These are phyloP conservation scores for Claviceps sp. DNA, from an alignment of 2,329 filamentous ascomycete species.

Conservation along the genomic window DNA sequence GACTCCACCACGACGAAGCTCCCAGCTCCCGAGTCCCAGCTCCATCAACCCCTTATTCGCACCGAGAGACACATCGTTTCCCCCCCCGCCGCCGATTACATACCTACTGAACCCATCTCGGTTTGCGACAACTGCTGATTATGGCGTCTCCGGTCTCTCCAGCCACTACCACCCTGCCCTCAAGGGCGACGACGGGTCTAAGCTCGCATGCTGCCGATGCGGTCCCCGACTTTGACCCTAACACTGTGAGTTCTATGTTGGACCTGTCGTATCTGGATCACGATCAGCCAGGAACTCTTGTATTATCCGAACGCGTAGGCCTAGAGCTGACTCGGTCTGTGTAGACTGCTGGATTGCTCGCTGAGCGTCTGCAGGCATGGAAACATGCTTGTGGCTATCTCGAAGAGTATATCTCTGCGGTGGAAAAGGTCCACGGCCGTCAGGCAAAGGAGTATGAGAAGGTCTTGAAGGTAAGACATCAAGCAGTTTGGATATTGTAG, in stretches of 20 bases:
- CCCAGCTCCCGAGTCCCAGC: too few relatives aligned
- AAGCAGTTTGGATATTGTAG: too few relatives aligned
- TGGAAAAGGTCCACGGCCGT: slow-evolving; percentile 73
- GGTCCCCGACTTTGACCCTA: slow-evolving; percentile 44
- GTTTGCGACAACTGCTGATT: neutral
- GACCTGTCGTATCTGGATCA: too few relatives aligned
- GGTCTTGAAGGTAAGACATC: slow-evolving; percentile 55
- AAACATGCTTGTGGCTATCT: slow-evolving; percentile 87
- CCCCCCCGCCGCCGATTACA: neutral
- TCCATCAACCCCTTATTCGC: neutral
- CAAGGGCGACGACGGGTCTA: slow-evolving; percentile 32
- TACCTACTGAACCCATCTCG: neutral
- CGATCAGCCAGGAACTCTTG: too few relatives aligned
- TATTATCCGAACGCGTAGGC: too few relatives aligned
- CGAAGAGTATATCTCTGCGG: slow-evolving; percentile 75
- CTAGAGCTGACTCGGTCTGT: too few relatives aligned
- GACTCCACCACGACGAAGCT: too few relatives aligned
- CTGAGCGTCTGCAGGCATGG: slow-evolving; percentile 85
- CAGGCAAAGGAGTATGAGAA: slow-evolving; percentile 94
- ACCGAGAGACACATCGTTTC: neutral
- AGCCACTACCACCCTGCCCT: slow-evolving; percentile 23
- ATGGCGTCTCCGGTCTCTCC: slow-evolving; percentile 19
- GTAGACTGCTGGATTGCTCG: slow-evolving; percentile 65
- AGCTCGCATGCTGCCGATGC: slow-evolving; percentile 42
- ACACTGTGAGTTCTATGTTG: slow-evolving; percentile 30